Percentiles rank a stretch among this genome's conserved stretches.
Conservation (phyloP, 2,329 filamentous ascomycete genomes). For the Colletotrichum godetiae region DNA sequence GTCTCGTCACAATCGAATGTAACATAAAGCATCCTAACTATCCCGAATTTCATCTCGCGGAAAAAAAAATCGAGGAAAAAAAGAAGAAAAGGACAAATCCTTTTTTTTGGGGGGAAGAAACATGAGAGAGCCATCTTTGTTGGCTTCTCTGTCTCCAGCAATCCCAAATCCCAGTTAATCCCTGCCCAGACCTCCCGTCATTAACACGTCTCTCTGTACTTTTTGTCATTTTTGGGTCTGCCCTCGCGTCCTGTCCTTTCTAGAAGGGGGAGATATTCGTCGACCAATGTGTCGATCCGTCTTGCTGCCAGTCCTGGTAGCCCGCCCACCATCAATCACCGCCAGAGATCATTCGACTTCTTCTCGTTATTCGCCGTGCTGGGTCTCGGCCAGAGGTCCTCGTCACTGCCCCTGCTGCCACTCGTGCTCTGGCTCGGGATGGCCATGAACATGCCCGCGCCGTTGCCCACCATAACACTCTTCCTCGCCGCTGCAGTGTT, state of each 20-base stretch:
- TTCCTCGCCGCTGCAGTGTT: conserved; percentile 62
- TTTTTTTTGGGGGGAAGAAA: not conserved
- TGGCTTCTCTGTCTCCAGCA: not conserved
- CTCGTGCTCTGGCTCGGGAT: conserved; percentile 52
- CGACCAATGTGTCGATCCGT: not conserved
- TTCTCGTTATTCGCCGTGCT: conserved; percentile 34
- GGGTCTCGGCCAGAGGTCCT: conserved; percentile 47
- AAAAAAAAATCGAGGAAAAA: not conserved
- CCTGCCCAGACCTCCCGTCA: not conserved
- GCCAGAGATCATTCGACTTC: conserved; percentile 30
- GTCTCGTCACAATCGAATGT: conserved; percentile 1
- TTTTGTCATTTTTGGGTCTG: not conserved
- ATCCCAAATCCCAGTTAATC: not conserved
- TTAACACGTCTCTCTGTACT: not conserved
- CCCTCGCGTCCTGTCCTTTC: not conserved
- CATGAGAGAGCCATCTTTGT: not conserved
- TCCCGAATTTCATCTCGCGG: not conserved
- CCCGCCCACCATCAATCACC: not conserved
- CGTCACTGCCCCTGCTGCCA: conserved; percentile 38
- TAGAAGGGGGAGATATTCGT: not conserved
- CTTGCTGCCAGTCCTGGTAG: not conserved
- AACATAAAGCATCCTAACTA: conserved; percentile 1
- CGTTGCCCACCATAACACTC: conserved; percentile 65
- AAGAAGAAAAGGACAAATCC: not conserved
- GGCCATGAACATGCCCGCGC: conserved; percentile 63